phyloP scores from a whole-genome alignment of 2,329 filamentous ascomycete genomes.

The Venturia nashicola region DNA sequence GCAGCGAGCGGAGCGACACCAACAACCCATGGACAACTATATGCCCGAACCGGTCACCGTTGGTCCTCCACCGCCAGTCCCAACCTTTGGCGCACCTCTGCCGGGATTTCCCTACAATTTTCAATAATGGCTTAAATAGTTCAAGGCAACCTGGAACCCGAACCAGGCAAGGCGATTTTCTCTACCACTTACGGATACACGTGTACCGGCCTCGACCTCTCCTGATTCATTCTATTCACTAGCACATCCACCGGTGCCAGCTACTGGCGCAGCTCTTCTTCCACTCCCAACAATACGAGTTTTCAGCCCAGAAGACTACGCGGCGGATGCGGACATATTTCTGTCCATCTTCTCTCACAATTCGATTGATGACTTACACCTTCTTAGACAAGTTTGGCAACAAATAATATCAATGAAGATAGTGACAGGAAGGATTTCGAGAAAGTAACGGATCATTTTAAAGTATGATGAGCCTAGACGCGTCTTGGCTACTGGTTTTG shows the following conservation, averaged over 20 bases:
- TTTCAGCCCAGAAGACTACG: neutral
- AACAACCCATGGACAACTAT: conserved; percentile 11
- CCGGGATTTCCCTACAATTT: conserved; percentile 10
- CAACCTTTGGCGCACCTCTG: conserved; percentile 26
- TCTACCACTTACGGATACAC: neutral
- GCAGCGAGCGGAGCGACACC: conserved; percentile 24
- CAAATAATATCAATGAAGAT: neutral
- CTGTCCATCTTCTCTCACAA: neutral
- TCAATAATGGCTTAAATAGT: neutral
- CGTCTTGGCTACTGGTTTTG: neutral
- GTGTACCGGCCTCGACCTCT: neutral
- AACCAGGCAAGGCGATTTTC: neutral
- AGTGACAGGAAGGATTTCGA: neutral
- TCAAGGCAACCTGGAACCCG: neutral
- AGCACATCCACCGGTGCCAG: neutral
- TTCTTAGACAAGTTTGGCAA: neutral
- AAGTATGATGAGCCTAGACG: neutral
- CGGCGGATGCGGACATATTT: neutral
- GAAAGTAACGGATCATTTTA: neutral
- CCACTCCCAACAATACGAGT: neutral
- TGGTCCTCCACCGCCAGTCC: conserved; percentile 26
- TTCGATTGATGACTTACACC: neutral
- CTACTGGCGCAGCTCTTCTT: neutral
- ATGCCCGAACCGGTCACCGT: conserved; percentile 24
- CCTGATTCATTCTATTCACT: neutral